These are phyloP conservation scores for Phytopythium chamaehyphon DNA, from an alignment of 352 stramenopile genomes.

Conservation along the genomic window DNA sequence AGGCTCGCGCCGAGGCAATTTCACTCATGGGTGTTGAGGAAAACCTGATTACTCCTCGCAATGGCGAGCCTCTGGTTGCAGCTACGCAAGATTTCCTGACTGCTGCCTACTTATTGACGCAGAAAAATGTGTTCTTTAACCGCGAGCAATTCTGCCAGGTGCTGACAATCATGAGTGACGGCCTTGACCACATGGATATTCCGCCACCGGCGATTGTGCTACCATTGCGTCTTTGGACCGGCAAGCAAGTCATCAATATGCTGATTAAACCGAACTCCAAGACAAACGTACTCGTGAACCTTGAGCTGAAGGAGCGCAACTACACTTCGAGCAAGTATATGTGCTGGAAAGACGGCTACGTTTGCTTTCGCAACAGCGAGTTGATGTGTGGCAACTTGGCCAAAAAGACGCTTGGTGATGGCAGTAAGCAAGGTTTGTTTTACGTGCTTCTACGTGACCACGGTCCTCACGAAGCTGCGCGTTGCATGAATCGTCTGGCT, in stretches of 20 bases:
- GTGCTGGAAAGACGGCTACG: slow-evolving; percentile 98
- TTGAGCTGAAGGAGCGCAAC: slow-evolving; percentile 95
- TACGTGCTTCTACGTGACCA: slow-evolving; percentile 98
- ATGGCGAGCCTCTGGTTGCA: slow-evolving; percentile 97
- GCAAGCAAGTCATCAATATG: slow-evolving; percentile 95
- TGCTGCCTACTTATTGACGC: slow-evolving; percentile 96
- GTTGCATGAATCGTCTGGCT: slow-evolving; percentile 97
- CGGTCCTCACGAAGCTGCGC: slow-evolving; percentile 87
- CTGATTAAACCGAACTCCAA: slow-evolving; percentile 88
- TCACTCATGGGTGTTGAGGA: slow-evolving; percentile 97
- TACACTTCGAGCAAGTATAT: slow-evolving; percentile 94
- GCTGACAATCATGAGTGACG: slow-evolving; percentile 94
- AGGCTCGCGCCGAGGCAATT: slow-evolving; percentile 95
- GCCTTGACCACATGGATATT: slow-evolving; percentile 93
- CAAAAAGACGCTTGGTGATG: slow-evolving; percentile 98
- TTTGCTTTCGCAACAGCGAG: slow-evolving; percentile 96
- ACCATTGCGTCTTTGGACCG: slow-evolving; percentile 94
- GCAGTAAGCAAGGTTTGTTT: slow-evolving; percentile 97
- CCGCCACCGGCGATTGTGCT: slow-evolving; percentile 67
- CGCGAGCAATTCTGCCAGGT: slow-evolving; percentile 95
- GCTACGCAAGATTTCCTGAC: slow-evolving; percentile 99
- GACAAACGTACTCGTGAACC: slow-evolving; percentile 74
- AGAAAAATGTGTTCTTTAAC: slow-evolving; percentile 99
- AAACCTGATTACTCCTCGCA: slow-evolving; percentile 97
- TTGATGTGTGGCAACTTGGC: slow-evolving; percentile 97